Base-by-base conservation (phyloP, 192 early-diverging fungal genomes). In the Gorgonomyces haynaldii region DNA sequence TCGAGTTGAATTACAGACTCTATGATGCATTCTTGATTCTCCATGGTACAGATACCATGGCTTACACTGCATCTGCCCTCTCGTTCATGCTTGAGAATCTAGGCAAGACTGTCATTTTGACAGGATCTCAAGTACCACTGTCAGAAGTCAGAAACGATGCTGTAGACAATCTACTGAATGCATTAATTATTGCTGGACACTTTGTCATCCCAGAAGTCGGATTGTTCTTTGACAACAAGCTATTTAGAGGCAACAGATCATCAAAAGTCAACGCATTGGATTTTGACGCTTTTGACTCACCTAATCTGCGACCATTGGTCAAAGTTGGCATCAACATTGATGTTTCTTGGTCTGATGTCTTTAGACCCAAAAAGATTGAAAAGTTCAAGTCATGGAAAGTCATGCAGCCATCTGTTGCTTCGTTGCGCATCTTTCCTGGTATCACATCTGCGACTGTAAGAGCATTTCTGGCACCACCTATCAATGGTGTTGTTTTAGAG, bases 61-160 rank as follows among this genome's bases (percentile, higher is more conserved):
- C 66, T 0, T 71, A 72, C 53, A 66, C 69, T 10, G 65, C 72
- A 12, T 57, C 53, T 22, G 72, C 75, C 0, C 72, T 98, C 38
- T 88, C 84, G 50, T 98, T 98, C 60, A 85, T 98, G 82, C 69
- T 98, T 29, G 92, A 98, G 57, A 84, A 91, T 52, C 70, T 98
- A 25, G 96, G 95, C 68, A 98, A 98, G 59, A 85, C 93, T 13
- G 91, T 98, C 23, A 96, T 98, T 53, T 61, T 98, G 45, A 98
- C 89, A 2, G 96, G 96, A 7, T 95, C 91, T 15, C 96, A 98
- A 63, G 74, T 98, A 4, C 96, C 96, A 0, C 72, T 98, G 31
- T 87, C 92, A 13, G 96, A 98, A 61, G 83, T 98, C 24, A 78
- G 96, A 36, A 98, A 93, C 65, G 96, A 98, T 61, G 96, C 90